Conservation (phyloP, 345 rosid genomes). For the Erodium maritimum region DNA sequence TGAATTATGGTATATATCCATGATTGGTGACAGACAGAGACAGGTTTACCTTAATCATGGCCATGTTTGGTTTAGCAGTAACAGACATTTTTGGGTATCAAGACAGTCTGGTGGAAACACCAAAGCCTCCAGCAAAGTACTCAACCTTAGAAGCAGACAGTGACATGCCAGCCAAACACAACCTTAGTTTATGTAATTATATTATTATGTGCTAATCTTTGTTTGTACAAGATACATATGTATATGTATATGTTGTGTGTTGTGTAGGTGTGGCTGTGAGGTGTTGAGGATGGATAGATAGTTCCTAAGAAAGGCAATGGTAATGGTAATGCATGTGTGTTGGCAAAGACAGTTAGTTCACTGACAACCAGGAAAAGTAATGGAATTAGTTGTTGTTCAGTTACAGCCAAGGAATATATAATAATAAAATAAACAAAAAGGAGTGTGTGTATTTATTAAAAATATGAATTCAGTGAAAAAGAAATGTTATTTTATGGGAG, state of each 20-base stretch:
- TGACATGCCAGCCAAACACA: not conserved
- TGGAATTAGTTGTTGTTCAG: constrained; percentile 8
- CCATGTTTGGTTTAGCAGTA: not conserved
- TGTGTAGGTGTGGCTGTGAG: not conserved
- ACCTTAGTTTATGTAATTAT: not conserved
- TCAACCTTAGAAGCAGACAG: not conserved
- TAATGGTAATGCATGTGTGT: not conserved
- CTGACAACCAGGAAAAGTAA: constrained; percentile 32
- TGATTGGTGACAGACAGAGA: not conserved
- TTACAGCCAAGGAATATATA: constrained; percentile 18
- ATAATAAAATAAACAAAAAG: constrained; percentile 4
- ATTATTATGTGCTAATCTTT: not conserved
- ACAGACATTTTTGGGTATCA: not conserved
- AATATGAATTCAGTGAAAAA: too few relatives aligned
- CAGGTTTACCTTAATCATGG: not conserved
- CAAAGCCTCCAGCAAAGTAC: not conserved
- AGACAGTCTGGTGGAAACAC: not conserved
- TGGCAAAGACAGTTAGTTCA: constrained; percentile 22
- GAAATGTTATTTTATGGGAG: constrained; percentile 18
- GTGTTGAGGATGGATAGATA: not conserved
- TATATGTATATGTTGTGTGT: too few relatives aligned
- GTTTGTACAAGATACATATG: too few relatives aligned
- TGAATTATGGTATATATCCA: not conserved
- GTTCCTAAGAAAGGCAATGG: not conserved
- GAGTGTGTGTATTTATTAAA: too few relatives aligned